Conservation (phyloP, 129 eudicot genomes). For the Chrysanthemum makinoi region DNA sequence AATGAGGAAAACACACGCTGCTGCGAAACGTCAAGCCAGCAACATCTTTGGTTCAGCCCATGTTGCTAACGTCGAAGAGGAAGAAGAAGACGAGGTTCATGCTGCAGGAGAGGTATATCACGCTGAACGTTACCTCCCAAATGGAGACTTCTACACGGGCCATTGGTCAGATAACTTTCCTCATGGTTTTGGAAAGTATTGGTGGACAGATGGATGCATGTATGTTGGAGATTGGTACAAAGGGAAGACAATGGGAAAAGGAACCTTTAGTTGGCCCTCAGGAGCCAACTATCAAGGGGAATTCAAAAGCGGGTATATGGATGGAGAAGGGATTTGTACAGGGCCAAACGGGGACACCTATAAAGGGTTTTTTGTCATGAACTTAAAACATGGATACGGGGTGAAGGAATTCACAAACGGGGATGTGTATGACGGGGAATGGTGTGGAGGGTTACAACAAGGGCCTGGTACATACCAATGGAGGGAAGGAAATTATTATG, state of each 20-base stretch:
- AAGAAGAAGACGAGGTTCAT: conserved; percentile 42
- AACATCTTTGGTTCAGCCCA: conserved; percentile 65
- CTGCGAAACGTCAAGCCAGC: conserved; percentile 64
- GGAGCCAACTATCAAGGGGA: conserved; percentile 86
- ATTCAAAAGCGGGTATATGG: conserved; percentile 86
- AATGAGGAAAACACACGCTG: conserved; percentile 66
- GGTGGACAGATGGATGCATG: conserved; percentile 98
- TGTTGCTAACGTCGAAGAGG: conserved; percentile 40
- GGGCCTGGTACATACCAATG: conserved; percentile 80
- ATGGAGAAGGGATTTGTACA: conserved; percentile 75
- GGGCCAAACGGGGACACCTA: conserved; percentile 73
- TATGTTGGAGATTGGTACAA: conserved; percentile 79
- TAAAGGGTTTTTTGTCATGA: conserved; percentile 74
- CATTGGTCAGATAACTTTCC: conserved; percentile 77
- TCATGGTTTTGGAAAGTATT: conserved; percentile 87
- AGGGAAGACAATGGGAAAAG: conserved; percentile 84
- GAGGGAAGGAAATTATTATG: conserved; percentile 62
- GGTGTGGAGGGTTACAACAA: conserved; percentile 78
- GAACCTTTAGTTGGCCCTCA: conserved; percentile 88
- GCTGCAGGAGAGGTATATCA: conserved; percentile 49
- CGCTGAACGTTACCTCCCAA: conserved; percentile 64
- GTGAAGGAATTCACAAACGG: conserved; percentile 60
- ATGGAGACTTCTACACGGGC: conserved; percentile 88
- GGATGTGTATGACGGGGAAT: conserved; percentile 82
- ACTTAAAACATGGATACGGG: conserved; percentile 80